Percentiles rank a stretch among this genome's conserved stretches.
Conservation (phyloP, 2,329 filamentous ascomycete genomes). For the Didymella segeticola region DNA sequence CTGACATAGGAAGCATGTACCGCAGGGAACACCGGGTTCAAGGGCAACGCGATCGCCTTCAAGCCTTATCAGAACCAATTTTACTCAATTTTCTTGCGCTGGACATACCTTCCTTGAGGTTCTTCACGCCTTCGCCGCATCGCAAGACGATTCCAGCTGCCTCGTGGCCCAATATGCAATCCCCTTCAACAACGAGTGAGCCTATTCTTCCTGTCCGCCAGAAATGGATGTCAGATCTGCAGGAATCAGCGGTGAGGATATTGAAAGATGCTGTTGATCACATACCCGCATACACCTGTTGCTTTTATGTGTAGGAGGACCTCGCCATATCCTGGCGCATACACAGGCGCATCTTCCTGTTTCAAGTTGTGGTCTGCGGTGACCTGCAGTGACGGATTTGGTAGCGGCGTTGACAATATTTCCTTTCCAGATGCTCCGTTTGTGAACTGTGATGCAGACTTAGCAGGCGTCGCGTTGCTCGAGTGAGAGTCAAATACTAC, state of each 20-base stretch:
- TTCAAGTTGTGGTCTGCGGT: constrained; percentile 67
- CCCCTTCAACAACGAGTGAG: constrained; percentile 65
- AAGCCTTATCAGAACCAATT: background rate
- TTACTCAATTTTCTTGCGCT: background rate
- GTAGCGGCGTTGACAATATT: constrained; percentile 34
- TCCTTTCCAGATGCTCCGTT: constrained; percentile 19
- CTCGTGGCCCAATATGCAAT: constrained; percentile 72
- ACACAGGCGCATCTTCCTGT: constrained; percentile 63
- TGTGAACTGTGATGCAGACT: constrained; percentile 11
- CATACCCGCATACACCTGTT: constrained; percentile 69
- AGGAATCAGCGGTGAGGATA: background rate
- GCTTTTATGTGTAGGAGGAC: constrained; percentile 68
- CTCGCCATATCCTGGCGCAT: constrained; percentile 60
- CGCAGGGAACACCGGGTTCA: constrained; percentile 71
- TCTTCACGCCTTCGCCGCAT: constrained; percentile 62
- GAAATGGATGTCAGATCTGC: constrained; percentile 70
- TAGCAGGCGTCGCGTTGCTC: constrained; percentile 3
- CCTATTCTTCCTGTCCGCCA: constrained; percentile 72
- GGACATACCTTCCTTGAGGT: constrained; percentile 55
- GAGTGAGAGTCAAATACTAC: constrained; percentile 11
- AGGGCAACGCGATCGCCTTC: constrained; percentile 69
- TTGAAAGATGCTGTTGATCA: background rate
- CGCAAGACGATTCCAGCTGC: constrained; percentile 66
- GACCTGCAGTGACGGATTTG: constrained; percentile 65
- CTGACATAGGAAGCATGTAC: constrained; percentile 64